Base-by-base conservation (phyloP, 768 basidiomycete species). In the Pisolithus microcarpus region DNA sequence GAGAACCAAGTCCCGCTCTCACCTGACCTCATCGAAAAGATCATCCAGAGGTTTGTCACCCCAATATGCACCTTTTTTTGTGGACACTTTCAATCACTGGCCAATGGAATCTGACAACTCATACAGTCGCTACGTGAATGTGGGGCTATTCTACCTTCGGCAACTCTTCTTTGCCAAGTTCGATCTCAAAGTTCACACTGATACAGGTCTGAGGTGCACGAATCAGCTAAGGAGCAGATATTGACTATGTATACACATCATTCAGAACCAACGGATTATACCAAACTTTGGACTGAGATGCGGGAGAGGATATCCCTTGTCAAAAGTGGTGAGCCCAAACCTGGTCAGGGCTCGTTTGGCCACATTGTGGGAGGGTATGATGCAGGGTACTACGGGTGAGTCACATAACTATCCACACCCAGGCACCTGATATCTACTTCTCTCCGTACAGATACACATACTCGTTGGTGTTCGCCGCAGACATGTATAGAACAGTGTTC, bases 101-200 rank as follows among this genome's bases (percentile, higher is more conserved):
- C 9, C 30, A 30, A 30, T 7, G 30, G 10, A 8, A 28, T n/a
- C 15, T 47, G 45, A 53, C 21, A 11, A 31, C 8, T 36, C 37
- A 15, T n/a, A 23, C 50, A 82, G 81, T 56, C 82, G 82, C 55
- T 89, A 90, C 53, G 84, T 87, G 53, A 90, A 91, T 51, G 78
- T 87, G 38, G 91, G 91, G 8, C 67, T 93, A 30, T 87, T 82
- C 67, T 87, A 86, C 66, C 75, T 90, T 10, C 81, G 87, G 24
- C 91, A 93, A 62, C 70, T 92, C 6, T 92, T 91, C 76, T 90
- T 89, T 59, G 88, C 83, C 53, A 81, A 80, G 58, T 88, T 81
- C 56, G 87, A 90, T 64, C 75, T 87, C 59, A 79, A 82, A 60
- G 80, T 88, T 7, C 87, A 87, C 66, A 84, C 80, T 1, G 79